phyloP scores from a whole-genome alignment of 257 asterid genomes.

The Petunia secreta region DNA sequence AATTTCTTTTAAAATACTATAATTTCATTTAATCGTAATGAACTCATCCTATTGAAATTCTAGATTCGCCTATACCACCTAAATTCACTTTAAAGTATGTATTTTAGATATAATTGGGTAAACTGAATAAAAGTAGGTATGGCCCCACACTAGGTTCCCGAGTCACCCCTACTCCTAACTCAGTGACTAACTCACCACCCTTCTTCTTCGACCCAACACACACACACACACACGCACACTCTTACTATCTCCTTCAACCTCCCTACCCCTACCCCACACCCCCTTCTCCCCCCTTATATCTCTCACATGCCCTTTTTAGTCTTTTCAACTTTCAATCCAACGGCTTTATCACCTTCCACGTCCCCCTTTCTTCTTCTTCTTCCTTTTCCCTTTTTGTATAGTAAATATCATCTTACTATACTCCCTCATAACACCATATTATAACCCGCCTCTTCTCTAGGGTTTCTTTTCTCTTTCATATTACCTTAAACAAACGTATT shows the following conservation, averaged over 20 bases:
- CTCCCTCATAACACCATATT: slow-evolving; percentile 26
- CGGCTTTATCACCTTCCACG: slow-evolving; percentile 36
- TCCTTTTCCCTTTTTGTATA: neutral
- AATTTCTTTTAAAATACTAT: too few species aligned
- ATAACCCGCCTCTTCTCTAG: slow-evolving; percentile 32
- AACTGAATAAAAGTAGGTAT: too few species aligned
- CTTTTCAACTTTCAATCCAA: slow-evolving; percentile 38
- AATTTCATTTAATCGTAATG: too few species aligned
- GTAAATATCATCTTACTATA: neutral
- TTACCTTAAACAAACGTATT: neutral
- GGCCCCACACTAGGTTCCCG: neutral
- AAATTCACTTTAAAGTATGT: too few species aligned
- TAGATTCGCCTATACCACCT: too few species aligned
- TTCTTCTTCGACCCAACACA: slow-evolving; percentile 23
- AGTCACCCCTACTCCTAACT: slow-evolving; percentile 25
- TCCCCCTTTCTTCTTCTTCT: slow-evolving; percentile 35
- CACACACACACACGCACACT: neutral
- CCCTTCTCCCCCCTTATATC: slow-evolving; percentile 19
- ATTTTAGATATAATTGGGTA: too few species aligned
- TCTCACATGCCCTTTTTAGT: slow-evolving; percentile 35
- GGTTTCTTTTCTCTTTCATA: slow-evolving; percentile 32
- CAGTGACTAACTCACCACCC: slow-evolving; percentile 24
- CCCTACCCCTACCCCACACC: neutral
- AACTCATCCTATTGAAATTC: too few species aligned
- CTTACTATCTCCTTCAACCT: neutral